A percentile compares a stretch with the other conserved stretches of the same genome.
Evolutionary conservation across 78 protist species (phyloP).

Genomic region (Dictyostelium discoideum): DNA sequence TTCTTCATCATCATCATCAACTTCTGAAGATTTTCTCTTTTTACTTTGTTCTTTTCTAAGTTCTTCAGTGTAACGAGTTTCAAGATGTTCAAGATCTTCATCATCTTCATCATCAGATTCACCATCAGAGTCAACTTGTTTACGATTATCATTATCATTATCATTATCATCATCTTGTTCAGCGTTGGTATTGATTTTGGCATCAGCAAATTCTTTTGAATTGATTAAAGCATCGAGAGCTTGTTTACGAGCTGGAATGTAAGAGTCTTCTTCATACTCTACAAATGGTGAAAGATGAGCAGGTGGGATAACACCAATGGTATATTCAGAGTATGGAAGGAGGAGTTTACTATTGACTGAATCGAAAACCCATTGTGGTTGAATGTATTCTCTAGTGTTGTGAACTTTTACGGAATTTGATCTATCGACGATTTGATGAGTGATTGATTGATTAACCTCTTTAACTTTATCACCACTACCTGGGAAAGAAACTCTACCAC

Average conservation of each 20-base stretch:
- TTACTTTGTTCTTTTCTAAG: not conserved
- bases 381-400: conserved; percentile 86
- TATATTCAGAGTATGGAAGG: conserved; percentile 77
- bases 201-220: conserved; percentile 41
- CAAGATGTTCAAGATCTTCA: conserved; percentile 37
- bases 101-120: conserved; percentile 65
- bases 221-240: conserved; percentile 65
- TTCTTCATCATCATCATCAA: conserved; percentile 8
- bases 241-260: conserved; percentile 59
- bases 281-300: conserved; percentile 97
- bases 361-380: conserved; percentile 99
- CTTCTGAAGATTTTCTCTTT: conserved; percentile 8
- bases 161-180: not conserved
- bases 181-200: not conserved
- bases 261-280: conserved; percentile 69
- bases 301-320: conserved; percentile 86
- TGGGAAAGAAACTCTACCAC: conserved; percentile 87
- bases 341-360: conserved; percentile 85
- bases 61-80: conserved; percentile 44
- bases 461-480: conserved; percentile 20
- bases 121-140: conserved; percentile 5
- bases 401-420: not conserved
- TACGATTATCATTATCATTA: not conserved
- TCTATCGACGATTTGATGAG: conserved; percentile 87
- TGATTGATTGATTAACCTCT: conserved; percentile 62